phyloP scores from a whole-genome alignment of 108 stramenopile species.

The Fistulifera pelliculosa region DNA sequence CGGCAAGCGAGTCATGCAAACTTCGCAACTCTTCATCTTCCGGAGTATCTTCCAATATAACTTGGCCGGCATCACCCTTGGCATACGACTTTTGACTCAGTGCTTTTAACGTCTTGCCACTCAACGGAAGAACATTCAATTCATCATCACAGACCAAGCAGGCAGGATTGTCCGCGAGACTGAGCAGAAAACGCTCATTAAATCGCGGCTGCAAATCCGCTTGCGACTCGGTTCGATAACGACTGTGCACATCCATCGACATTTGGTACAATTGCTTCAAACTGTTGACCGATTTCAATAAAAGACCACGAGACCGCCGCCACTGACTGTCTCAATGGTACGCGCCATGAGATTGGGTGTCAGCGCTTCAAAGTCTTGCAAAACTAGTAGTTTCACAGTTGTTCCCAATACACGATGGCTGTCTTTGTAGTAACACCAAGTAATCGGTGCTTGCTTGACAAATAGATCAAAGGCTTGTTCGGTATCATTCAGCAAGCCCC shows the following conservation, averaged over 20 bases:
- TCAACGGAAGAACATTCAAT: slow-evolving; percentile 94
- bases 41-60: slow-evolving; percentile 37
- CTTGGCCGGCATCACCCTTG: slow-evolving; percentile 51
- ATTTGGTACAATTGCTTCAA: slow-evolving; percentile 96
- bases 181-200: slow-evolving; percentile 98
- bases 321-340: slow-evolving; percentile 97
- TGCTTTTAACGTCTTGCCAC: slow-evolving; percentile 37
- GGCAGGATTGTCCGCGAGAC: slow-evolving; percentile 76
- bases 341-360: slow-evolving; percentile 98
- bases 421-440: slow-evolving; percentile 99
- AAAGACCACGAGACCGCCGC: slow-evolving; percentile 96
- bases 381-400: slow-evolving; percentile 91
- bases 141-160: slow-evolving; percentile 98
- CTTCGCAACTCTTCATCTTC: slow-evolving; percentile 70
- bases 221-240: slow-evolving; percentile 89
- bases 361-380: slow-evolving; percentile 98
- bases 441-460: slow-evolving; percentile 86
- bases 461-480: slow-evolving; percentile 96
- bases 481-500: slow-evolving; percentile 44
- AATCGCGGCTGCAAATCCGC: slow-evolving; percentile 91
- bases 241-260: slow-evolving; percentile 97
- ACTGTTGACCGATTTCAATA: slow-evolving; percentile 86
- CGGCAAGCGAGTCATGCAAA: slow-evolving; percentile 82
- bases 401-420: slow-evolving; percentile 92
- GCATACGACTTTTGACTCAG: slow-evolving; percentile 23